These are phyloP conservation scores for Candida nonsorbophila DNA, from an alignment of 805 yeast species.

Conservation along the genomic window DNA sequence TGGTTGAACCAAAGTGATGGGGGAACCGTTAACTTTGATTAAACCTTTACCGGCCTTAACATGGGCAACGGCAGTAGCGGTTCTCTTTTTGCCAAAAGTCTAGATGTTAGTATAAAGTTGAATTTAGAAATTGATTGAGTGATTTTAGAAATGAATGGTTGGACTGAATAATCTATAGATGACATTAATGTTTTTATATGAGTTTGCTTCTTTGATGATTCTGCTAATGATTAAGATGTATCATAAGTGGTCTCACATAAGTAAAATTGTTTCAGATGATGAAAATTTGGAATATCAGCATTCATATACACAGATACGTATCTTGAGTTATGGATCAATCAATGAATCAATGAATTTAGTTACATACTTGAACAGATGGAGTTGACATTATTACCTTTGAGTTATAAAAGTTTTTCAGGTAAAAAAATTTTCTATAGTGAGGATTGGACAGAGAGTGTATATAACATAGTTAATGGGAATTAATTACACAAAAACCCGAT, in stretches of 20 bases:
- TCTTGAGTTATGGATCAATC: slow-evolving; percentile 61
- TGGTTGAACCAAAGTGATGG: slow-evolving; percentile 98
- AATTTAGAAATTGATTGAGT: background rate
- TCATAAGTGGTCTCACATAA: too few relatives aligned
- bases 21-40: slow-evolving; percentile 98
- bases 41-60: slow-evolving; percentile 99
- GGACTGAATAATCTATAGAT: too few relatives aligned
- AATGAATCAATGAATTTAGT: slow-evolving; percentile 50
- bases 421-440: too few relatives aligned
- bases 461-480: too few relatives aligned
- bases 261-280: too few relatives aligned
- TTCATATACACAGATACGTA: too few relatives aligned
- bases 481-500: too few relatives aligned
- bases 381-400: slow-evolving; percentile 58
- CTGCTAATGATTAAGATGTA: too few relatives aligned
- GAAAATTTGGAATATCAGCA: too few relatives aligned
- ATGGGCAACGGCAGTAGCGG: slow-evolving; percentile 99
- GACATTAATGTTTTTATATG: background rate
- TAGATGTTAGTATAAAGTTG: slow-evolving; percentile 29
- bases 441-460: too few relatives aligned
- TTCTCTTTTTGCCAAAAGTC: slow-evolving; percentile 99
- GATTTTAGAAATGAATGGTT: background rate
- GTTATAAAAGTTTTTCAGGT: too few relatives aligned
- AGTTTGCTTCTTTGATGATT: background rate
- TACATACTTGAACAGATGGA: slow-evolving; percentile 88